A percentile compares a stretch with the other conserved stretches of the same genome.
Evolutionary conservation across 208 protist genomes (phyloP).

Genomic region (Trichomonas vaginalis): DNA sequence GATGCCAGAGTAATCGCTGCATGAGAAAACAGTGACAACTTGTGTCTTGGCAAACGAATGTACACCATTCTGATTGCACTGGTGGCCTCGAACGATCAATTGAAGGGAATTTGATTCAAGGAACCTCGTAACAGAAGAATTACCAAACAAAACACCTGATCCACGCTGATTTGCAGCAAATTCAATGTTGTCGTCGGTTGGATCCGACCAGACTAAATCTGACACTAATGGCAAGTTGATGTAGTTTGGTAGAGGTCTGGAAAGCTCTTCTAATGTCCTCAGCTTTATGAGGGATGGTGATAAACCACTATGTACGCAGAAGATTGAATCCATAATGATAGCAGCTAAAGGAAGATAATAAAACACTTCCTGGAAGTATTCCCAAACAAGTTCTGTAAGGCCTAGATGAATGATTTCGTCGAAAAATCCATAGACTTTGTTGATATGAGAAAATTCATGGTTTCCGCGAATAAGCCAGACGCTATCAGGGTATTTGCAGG

Average conservation of each 20-base stretch:
- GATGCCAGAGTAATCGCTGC: background rate
- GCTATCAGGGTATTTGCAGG: constrained; percentile 46
- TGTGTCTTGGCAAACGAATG: background rate
- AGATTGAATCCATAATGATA: constrained; percentile 38
- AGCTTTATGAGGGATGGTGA: constrained; percentile 35
- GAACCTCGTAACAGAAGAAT: background rate
- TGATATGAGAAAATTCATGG: constrained; percentile 88
- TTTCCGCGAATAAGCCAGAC: constrained; percentile 81
- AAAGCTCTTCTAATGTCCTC: background rate
- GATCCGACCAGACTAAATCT: background rate
- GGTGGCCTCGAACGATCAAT: background rate
- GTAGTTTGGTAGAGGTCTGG: background rate
- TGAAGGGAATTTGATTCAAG: background rate
- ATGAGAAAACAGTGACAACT: background rate
- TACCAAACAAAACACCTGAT: background rate
- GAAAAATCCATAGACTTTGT: constrained; percentile 96
- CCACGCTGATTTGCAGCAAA: background rate
- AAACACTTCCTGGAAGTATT: constrained; percentile 60
- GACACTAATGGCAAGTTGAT: background rate
- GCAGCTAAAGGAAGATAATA: constrained; percentile 60
- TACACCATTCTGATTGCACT: background rate
- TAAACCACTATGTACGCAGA: constrained; percentile 66
- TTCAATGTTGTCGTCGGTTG: background rate
- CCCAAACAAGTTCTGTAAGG: constrained; percentile 37
- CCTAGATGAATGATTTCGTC: constrained; percentile 54